These are phyloP conservation scores for Pyrenochaeta sp. DNA, from an alignment of 2,329 filamentous ascomycete species.

Conservation along the genomic window DNA sequence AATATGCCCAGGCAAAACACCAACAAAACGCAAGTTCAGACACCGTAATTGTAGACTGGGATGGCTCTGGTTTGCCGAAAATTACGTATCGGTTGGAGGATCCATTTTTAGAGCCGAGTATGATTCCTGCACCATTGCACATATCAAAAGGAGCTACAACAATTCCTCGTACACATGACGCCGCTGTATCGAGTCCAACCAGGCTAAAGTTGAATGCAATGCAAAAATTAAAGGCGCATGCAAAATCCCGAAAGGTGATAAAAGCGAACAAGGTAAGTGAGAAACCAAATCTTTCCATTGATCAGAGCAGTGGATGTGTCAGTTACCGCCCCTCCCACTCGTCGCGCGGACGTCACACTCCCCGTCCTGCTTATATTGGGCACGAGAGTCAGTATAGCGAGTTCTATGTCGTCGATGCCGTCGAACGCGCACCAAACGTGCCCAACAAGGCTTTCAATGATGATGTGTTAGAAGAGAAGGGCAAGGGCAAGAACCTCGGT, in stretches of 20 bases:
- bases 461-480: not conserved
- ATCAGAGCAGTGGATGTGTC: not conserved
- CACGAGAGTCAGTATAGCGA: conserved; percentile 2
- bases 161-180: not conserved
- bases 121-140: not conserved
- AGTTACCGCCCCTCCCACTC: not conserved
- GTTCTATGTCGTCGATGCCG: conserved; percentile 18
- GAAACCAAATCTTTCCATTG: no score
- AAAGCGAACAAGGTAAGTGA: no score
- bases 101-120: not conserved
- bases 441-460: not conserved
- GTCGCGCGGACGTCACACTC: not conserved
- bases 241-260: no score
- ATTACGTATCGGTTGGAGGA: conserved; percentile 2
- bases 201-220: not conserved
- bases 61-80: not conserved
- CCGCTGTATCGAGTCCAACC: not conserved
- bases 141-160: not conserved
- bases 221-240: no score
- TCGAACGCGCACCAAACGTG: not conserved
- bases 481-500: conserved; percentile 1
- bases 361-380: not conserved
- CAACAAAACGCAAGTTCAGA: conserved; percentile 6
- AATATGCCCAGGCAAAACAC: conserved; percentile 3
- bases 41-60: conserved; percentile 36